phyloP scores from a whole-genome alignment of 164 flowering plant species.

The Protea cynaroides region DNA sequence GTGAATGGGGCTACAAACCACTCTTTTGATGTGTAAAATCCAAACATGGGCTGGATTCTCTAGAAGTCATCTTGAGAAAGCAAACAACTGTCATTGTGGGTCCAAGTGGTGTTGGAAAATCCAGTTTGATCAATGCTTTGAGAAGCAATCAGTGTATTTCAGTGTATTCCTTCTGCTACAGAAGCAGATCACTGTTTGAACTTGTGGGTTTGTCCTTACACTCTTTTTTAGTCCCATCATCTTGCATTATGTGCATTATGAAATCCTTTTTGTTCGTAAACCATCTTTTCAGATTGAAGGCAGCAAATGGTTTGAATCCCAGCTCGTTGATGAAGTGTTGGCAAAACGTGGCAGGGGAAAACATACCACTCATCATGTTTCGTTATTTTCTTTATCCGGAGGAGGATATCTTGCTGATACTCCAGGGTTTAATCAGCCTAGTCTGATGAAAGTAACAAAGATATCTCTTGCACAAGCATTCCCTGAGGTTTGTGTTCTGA shows the following conservation, averaged over 20 bases:
- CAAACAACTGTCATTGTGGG: constrained; percentile 90
- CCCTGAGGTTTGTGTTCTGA: constrained; percentile 65
- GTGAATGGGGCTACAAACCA: constrained; percentile 82
- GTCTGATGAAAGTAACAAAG: constrained; percentile 80
- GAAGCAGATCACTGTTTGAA: constrained; percentile 48
- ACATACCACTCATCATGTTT: constrained; percentile 91
- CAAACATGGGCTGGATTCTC: constrained; percentile 51
- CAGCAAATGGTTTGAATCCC: constrained; percentile 86
- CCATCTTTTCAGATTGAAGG: constrained; percentile 41
- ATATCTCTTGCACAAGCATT: constrained; percentile 70
- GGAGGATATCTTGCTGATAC: constrained; percentile 97
- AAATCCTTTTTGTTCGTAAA: not conserved
- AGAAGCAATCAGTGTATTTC: constrained; percentile 38
- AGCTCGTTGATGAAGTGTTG: constrained; percentile 93
- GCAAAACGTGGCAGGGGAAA: constrained; percentile 87
- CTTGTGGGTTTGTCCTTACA: constrained; percentile 36
- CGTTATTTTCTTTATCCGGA: constrained; percentile 73
- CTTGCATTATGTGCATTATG: not conserved
- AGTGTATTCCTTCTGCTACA: constrained; percentile 15
- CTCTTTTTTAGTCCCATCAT: not conserved
- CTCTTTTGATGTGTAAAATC: constrained; percentile 81
- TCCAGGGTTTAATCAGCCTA: constrained; percentile 95
- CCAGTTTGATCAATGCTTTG: constrained; percentile 89
- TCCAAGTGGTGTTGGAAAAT: constrained; percentile 99
- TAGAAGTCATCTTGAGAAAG: constrained; percentile 49